Base-by-base conservation (phyloP, 768 basidiomycete genomes). In the Pisolithus microcarpus region DNA sequence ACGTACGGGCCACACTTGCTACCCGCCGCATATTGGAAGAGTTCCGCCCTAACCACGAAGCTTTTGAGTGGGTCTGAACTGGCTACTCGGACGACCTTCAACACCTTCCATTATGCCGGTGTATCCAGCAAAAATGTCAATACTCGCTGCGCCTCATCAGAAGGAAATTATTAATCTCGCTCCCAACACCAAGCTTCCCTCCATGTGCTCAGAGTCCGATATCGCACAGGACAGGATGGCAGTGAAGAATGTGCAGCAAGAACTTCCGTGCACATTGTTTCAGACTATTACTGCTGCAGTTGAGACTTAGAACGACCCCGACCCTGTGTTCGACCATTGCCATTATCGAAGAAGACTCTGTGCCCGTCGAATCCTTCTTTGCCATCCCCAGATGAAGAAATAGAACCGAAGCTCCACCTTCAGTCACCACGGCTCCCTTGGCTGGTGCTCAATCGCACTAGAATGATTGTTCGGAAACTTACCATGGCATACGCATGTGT, bases 91-190 rank as follows among this genome's bases (percentile, higher is more conserved):
- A 98, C 98, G 96, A 98, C 95, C 6, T 70, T 99, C 52, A 99
- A 99, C 69, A 98, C 95, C 0, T 99, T 98, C 89, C 96, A 99
- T 71, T 98, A 97, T 66, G 96, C 96, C 54, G 96, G 96, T 85
- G 96, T 99, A 23, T 95, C 96, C n/a, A 92, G 89, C 64, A 98
- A 98, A 73, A 97, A 96, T 70, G 96, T 99, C 47, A 98, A 96
- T 0, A n/a, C 90, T 98, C 23, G 23, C 3, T 24, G 23, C 5
- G 23, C 23, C 23, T 5, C 23, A 5, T 24, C 23, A 3, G 23
- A 24, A 24, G 23, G 23, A 5, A 24, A 24, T 24, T 24, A 24
- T 24, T 5, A 24, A 24, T 5, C 3, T 24, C 23, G 23, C 23
- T 5, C 2, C 87, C 18, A 94, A 98, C 65, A 96, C 97, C 79